Percentiles rank a stretch among this genome's conserved stretches.
Evolutionary conservation across 306 rosid species (phyloP).

Genomic region (Citrullus mucosospermus): DNA sequence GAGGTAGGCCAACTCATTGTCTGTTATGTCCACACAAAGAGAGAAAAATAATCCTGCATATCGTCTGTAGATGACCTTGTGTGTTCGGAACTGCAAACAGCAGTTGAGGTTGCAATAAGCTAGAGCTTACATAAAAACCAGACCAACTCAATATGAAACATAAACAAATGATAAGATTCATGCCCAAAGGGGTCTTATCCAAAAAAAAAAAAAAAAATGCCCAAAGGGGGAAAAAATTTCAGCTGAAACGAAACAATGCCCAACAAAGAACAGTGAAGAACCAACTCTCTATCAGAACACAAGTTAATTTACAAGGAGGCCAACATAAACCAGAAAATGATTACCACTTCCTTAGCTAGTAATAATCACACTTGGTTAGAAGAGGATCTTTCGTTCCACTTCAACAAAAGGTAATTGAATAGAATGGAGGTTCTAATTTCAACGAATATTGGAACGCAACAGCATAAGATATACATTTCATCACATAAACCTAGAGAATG

Average conservation of each 20-base stretch:
- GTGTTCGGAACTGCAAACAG: conserved; percentile 78
- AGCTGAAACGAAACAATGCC: background rate
- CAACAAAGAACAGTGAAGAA: background rate
- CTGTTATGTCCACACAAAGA: conserved; percentile 95
- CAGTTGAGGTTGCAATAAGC: conserved; percentile 1
- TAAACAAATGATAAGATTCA: background rate
- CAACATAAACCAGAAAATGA: background rate
- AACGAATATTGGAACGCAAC: background rate
- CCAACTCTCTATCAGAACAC: background rate
- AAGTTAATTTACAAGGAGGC: background rate
- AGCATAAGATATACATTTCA: background rate
- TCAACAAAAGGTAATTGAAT: background rate
- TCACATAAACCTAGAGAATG: background rate
- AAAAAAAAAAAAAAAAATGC: background rate
- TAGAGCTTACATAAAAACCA: conserved; percentile 1
- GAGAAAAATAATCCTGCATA: conserved; percentile 97
- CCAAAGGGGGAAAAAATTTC: background rate
- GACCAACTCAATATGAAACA: background rate
- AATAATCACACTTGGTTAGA: background rate
- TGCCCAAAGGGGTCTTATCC: too few relatives aligned
- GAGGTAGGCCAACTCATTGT: conserved; percentile 84
- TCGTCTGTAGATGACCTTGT: conserved; percentile 89
- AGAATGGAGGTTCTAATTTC: background rate
- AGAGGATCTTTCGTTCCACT: background rate
- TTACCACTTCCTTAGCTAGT: background rate